Percentiles rank a stretch among this genome's conserved stretches.
Evolutionary conservation across 192 early-diverging fungal species (phyloP).

Genomic region (Podila horticola): DNA sequence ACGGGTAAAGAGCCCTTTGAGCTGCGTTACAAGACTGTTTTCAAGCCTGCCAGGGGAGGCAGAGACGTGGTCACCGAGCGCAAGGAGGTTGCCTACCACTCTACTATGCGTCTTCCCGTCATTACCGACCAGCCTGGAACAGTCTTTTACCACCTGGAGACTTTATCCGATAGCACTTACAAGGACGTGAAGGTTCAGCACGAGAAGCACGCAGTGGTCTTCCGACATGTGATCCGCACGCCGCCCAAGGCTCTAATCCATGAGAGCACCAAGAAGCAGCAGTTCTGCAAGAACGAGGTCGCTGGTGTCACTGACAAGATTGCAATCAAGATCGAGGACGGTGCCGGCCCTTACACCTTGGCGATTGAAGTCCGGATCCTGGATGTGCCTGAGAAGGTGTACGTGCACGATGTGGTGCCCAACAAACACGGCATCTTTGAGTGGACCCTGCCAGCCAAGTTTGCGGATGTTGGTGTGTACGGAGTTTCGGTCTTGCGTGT

Average conservation of each 20-base stretch:
- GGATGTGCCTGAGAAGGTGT: constrained; percentile 31
- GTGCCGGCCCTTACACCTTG: constrained; percentile 28
- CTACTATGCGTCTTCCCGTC: constrained; percentile 44
- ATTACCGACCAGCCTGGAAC: constrained; percentile 25
- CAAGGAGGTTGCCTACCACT: constrained; percentile 14
- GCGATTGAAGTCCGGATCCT: constrained; percentile 37
- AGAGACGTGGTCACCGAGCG: not conserved
- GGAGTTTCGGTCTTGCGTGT: constrained; percentile 28
- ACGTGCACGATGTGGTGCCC: constrained; percentile 27
- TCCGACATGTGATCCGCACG: constrained; percentile 25
- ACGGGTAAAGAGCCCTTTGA: constrained; percentile 40
- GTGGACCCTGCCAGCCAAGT: constrained; percentile 34
- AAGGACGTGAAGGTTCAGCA: constrained; percentile 25
- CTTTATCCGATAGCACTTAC: constrained; percentile 32
- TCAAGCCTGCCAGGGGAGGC: constrained; percentile 14
- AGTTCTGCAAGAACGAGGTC: constrained; percentile 39
- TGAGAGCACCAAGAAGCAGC: constrained; percentile 25
- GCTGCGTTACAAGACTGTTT: constrained; percentile 20
- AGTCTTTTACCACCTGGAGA: constrained; percentile 20
- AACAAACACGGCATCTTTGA: constrained; percentile 37
- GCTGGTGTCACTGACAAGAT: constrained; percentile 36
- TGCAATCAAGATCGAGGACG: constrained; percentile 32
- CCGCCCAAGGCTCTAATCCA: constrained; percentile 23
- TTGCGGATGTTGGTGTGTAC: constrained; percentile 32
- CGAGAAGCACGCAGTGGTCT: constrained; percentile 23